Percentiles rank a stretch among this genome's conserved stretches.
These are phyloP conservation scores for Esteya vermicola DNA, from an alignment of 2,329 filamentous ascomycete species.

Conservation along the genomic window DNA sequence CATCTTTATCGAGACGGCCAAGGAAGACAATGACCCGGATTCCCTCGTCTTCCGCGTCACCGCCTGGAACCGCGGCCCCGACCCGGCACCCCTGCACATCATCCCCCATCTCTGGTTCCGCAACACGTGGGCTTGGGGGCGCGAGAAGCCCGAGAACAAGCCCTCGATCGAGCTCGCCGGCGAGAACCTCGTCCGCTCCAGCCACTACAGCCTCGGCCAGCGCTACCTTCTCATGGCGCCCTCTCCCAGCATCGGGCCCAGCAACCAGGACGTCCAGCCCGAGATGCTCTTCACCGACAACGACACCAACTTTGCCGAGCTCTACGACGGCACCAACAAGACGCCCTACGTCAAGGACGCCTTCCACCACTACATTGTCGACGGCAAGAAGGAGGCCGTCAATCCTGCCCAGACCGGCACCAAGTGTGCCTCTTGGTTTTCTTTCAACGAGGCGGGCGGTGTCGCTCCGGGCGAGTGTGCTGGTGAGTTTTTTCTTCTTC, in stretches of 20 bases:
- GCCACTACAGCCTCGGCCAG: conserved; percentile 67
- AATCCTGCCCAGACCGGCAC: conserved; percentile 73
- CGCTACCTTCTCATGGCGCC: conserved; percentile 77
- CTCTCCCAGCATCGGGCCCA: conserved; percentile 69
- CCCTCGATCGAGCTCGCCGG: conserved; percentile 57
- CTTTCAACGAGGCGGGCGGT: conserved; percentile 79
- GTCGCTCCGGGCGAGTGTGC: conserved; percentile 85
- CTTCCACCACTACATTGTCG: conserved; percentile 78
- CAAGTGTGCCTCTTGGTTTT: conserved; percentile 83
- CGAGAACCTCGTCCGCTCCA: conserved; percentile 59
- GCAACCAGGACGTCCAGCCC: conserved; percentile 72
- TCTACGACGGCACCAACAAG: conserved; percentile 69
- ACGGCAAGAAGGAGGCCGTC: conserved; percentile 63
- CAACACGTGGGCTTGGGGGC: conserved; percentile 94
- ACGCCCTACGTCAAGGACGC: conserved; percentile 86
- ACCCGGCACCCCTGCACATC: conserved; percentile 83
- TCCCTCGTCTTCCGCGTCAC: conserved; percentile 89
- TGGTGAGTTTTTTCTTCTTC: conserved; percentile 47
- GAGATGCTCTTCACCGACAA: conserved; percentile 88
- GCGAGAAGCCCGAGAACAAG: conserved; percentile 61
- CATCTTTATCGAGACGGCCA: conserved; percentile 91
- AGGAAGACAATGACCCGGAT: conserved; percentile 82
- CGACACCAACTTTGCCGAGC: conserved; percentile 68
- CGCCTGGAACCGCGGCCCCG: conserved; percentile 87
- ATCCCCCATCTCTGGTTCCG: conserved; percentile 93